Conservation (phyloP, 148 eudicot species). For the Camellia granthamiana region DNA sequence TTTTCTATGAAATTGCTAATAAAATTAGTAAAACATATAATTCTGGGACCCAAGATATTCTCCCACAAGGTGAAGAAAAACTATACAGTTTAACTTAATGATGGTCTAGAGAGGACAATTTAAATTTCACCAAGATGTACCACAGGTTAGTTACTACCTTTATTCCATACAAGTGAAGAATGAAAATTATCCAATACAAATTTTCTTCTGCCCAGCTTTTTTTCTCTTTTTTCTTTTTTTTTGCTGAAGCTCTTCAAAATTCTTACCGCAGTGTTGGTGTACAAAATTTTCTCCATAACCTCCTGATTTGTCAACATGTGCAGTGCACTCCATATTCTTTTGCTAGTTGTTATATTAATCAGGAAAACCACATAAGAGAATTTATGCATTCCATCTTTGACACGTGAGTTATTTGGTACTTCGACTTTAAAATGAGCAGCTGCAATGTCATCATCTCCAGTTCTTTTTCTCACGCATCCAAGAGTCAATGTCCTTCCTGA, state of each 20-base stretch:
- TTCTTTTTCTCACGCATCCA: constrained; percentile 25
- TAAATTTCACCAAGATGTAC: too few species aligned
- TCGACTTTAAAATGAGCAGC: constrained; percentile 27
- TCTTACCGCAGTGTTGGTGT: constrained; percentile 27
- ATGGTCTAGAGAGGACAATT: too few species aligned
- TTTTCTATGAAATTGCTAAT: too few species aligned
- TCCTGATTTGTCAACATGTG: constrained; percentile 27
- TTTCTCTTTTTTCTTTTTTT: neutral
- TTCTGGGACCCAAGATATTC: too few species aligned
- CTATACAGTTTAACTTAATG: too few species aligned
- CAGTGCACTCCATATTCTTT: constrained; percentile 55
- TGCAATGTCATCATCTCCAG: neutral
- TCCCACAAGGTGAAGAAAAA: too few species aligned
- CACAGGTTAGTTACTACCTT: too few species aligned
- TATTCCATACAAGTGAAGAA: too few species aligned
- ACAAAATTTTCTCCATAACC: constrained; percentile 32
- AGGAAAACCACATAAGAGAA: constrained; percentile 40
- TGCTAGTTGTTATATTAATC: constrained; percentile 41
- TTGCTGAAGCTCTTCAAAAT: neutral
- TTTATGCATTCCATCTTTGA: constrained; percentile 12
- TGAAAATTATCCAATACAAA: too few species aligned
- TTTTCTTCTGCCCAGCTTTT: too few species aligned
- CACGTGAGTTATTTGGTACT: constrained; percentile 19
- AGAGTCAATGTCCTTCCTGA: constrained; percentile 41
- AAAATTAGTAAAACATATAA: too few species aligned